Evolutionary conservation across 2,329 filamentous ascomycete species (phyloP), one percentile per base, ranked within the genome.

Genomic region (Ceratocystis lukuohia): DNA sequence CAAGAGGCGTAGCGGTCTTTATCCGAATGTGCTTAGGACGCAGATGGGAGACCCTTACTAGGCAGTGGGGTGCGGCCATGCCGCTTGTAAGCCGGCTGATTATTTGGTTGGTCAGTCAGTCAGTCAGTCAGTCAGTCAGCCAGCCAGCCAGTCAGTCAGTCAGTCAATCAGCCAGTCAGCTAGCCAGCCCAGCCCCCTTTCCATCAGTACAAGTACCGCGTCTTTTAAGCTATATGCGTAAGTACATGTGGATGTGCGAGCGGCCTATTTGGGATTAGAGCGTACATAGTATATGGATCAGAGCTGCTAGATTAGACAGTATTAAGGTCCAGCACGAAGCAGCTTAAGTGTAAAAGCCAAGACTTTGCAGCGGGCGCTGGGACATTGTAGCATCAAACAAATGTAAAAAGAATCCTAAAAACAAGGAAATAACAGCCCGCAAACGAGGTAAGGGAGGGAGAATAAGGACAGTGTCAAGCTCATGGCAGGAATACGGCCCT

Each of bases 331-430:
- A 50, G 8, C 12, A 20, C 8, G 7, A 59, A 30, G n/a, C 53
- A 59, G 15, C 28, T 33, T 37, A 59, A 33, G 25, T 59, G 28
- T 25, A 37, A 59, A 5, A n/a, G 56, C 15, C 28, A 59, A 59
- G 56, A 37, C 56, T 8, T 37, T n/a, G 28, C 28, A 59, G 56
- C 56, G 56, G 56, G 56, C 56, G 56, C 56, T 37, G 56, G 56
- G 28, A 41, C 28, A 37, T 8, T 2, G 56, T 59, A 30, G 56
- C 6, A 59, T 59, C 30, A 37, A 7, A 59, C 37, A 41, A 41
- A 41, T 41, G 37, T 41, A 41, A 41, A 41, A 41, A 7, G 5
- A 33, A 33, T 33, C 1, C 30, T 2, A 33, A 33, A 33, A 33
- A 7, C 5, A 33, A 33, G 8, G 28, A 28, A 33, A 30, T 25